Percentiles rank a stretch among this genome's conserved stretches.
These are phyloP conservation scores for Diaporthe citri DNA, from an alignment of 2,329 filamentous ascomycete species.

Conservation along the genomic window DNA sequence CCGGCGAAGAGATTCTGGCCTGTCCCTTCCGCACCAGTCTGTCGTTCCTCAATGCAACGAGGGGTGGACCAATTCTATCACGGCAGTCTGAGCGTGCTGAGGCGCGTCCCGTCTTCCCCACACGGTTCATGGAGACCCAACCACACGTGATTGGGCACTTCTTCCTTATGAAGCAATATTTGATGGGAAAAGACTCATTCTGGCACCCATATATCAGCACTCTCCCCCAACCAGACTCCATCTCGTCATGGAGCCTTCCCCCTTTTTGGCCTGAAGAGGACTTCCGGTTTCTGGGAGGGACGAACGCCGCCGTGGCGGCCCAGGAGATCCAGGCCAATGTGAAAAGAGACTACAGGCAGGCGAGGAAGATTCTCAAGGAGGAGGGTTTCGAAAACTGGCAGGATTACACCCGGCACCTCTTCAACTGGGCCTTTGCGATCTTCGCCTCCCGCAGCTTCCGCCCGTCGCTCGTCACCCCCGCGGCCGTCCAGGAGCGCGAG, in stretches of 20 bases:
- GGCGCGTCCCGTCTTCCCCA: slow-evolving; percentile 55
- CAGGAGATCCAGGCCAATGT: slow-evolving; percentile 61
- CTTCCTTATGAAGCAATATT: slow-evolving; percentile 77
- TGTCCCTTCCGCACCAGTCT: slow-evolving; percentile 67
- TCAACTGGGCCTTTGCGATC: slow-evolving; percentile 74
- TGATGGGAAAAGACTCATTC: slow-evolving; percentile 68
- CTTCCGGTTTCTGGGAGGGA: slow-evolving; percentile 66
- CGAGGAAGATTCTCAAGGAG: slow-evolving; percentile 53
- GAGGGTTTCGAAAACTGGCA: slow-evolving; percentile 46
- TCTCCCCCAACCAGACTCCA: slow-evolving; percentile 71
- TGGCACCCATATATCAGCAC: slow-evolving; percentile 78
- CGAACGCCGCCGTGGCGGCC: slow-evolving; percentile 64
- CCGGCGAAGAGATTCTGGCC: slow-evolving; percentile 61
- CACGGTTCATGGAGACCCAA: slow-evolving; percentile 63
- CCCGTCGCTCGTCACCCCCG: slow-evolving; percentile 67
- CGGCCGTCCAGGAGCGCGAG: slow-evolving; percentile 48
- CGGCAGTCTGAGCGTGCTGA: neutral
- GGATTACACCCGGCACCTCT: slow-evolving; percentile 63
- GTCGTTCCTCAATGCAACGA: slow-evolving; percentile 70
- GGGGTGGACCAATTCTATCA: slow-evolving; percentile 47
- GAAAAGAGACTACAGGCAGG: slow-evolving; percentile 60
- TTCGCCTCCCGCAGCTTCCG: slow-evolving; percentile 76
- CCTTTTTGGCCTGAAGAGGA: slow-evolving; percentile 75
- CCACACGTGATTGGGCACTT: slow-evolving; percentile 75
- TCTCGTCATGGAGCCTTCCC: slow-evolving; percentile 66